Conservation (phyloP, 1,284 basidiomycete species). For the Psilocybe mexicana region DNA sequence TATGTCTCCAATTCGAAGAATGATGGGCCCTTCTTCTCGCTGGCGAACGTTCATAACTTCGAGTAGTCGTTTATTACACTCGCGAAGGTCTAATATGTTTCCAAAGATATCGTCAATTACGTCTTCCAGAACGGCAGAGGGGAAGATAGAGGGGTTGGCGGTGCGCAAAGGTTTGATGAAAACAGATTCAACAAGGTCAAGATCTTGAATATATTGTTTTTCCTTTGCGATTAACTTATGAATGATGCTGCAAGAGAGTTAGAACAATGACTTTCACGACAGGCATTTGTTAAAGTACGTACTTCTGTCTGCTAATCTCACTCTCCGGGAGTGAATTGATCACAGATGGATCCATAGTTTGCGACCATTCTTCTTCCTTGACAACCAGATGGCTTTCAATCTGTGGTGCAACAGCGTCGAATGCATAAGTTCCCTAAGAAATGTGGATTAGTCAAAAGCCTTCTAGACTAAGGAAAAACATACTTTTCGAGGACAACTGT, state of each 20-base stretch:
- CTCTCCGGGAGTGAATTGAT: slow-evolving; percentile 67
- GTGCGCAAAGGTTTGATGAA: slow-evolving; percentile 78
- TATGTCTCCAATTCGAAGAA: slow-evolving; percentile 86
- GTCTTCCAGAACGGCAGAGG: slow-evolving; percentile 61
- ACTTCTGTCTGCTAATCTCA: slow-evolving; percentile 86
- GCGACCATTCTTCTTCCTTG: slow-evolving; percentile 69
- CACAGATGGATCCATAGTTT: slow-evolving; percentile 66
- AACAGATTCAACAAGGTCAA: slow-evolving; percentile 79
- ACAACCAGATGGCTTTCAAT: slow-evolving; percentile 25
- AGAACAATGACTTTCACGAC: slow-evolving; percentile 8
- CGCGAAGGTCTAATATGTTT: slow-evolving; percentile 81
- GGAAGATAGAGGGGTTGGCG: slow-evolving; percentile 74
- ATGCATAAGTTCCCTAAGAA: slow-evolving; percentile 29
- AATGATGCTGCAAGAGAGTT: slow-evolving; percentile 59
- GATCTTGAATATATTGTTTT: slow-evolving; percentile 84
- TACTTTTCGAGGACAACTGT: slow-evolving; percentile 70
- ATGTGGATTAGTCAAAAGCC: background rate
- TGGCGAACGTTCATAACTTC: slow-evolving; percentile 87
- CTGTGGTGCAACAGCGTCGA: slow-evolving; percentile 24
- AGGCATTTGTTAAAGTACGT: slow-evolving; percentile 20
- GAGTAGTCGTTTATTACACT: slow-evolving; percentile 77
- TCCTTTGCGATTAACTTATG: slow-evolving; percentile 88
- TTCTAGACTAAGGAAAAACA: slow-evolving; percentile 37
- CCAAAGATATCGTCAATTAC: slow-evolving; percentile 88
- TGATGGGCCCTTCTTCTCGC: slow-evolving; percentile 81